Evolutionary conservation across 257 asterid species (phyloP), one percentile per base, ranked within the genome.

Genomic region (Solanum corneliomulleri): DNA sequence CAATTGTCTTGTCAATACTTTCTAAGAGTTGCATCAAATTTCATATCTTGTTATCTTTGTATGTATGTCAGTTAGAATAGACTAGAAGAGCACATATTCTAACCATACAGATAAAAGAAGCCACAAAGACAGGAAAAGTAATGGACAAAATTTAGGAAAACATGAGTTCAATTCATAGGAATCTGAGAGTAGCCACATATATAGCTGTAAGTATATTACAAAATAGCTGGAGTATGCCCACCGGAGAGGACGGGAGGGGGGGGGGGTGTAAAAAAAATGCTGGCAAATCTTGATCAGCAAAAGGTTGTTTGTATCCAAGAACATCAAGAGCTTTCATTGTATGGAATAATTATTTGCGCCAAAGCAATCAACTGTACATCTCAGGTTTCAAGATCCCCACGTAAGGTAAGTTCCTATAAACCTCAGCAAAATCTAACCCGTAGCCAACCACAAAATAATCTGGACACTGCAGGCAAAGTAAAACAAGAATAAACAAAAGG

Each of bases 401-500:
- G 85, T 90, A 94, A 21, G 99, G 97, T 92, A 95, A 93, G 93
- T 97, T 97, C 90, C 99, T 90, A 90, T 95, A 97, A 87, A 80
- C 88, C 93, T 95, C 99, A 5, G 92, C 96, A 82, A 91, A 94
- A 90, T 97, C 99, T 77, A 95, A 71, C 23, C 99, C 99, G 87
- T 94, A 97, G 87, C 99, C 99, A 89, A 97, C 99, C 68, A 97
- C 97, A 60, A 95, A 97, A 78, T 88, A 74, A 90, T 97, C 98
- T 3, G 98, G 96, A 87, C 98, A 94, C 98, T 96, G 96, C 87
- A 83, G 90, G 25, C 21, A 33, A 85, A 69, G 66, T 29, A 71
- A 33, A 72, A 14, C 20, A 47, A 85, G 71, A 85, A 74, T 6
- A 10, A 47, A 29, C 3, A 80, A 29, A 29, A 25, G 27, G 85